phyloP scores from a whole-genome alignment of 495 filamentous ascomycete genomes.

The Letharia lupina region DNA sequence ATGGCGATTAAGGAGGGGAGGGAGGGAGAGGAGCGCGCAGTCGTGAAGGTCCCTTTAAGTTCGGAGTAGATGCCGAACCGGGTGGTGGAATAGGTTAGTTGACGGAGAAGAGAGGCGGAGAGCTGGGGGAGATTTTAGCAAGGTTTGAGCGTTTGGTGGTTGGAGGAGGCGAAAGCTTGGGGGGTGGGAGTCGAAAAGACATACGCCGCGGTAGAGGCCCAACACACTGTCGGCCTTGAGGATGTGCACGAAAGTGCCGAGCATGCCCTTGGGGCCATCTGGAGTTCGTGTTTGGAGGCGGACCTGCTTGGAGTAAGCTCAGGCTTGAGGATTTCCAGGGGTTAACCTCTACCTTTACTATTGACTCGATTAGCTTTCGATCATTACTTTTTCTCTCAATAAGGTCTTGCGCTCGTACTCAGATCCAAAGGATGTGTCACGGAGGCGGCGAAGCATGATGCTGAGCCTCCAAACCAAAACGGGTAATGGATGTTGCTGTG shows the following conservation, averaged over 20 bases:
- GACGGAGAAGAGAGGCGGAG: conserved; percentile 82
- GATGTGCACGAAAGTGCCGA: conserved; percentile 31
- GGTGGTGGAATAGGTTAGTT: conserved; percentile 44
- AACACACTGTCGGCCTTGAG: conserved; percentile 27
- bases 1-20: conserved; percentile 69
- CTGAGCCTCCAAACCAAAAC: conserved; percentile 39
- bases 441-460: conserved; percentile 37
- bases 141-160: not conserved
- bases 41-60: conserved; percentile 62
- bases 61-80: conserved; percentile 55
- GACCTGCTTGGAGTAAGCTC: conserved; percentile 27
- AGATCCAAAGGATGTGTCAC: conserved; percentile 39
- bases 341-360: conserved; percentile 22
- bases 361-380: conserved; percentile 15
- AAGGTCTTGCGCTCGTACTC: conserved; percentile 23
- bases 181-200: conserved; percentile 12
- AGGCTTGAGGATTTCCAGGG: not conserved
- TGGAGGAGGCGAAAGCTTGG: not conserved
- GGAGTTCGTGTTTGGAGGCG: conserved; percentile 62
- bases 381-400: not conserved
- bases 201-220: conserved; percentile 35
- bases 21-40: conserved; percentile 39
- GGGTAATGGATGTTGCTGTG: conserved; percentile 29
- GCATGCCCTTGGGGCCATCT: conserved; percentile 30
- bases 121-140: conserved; percentile 42